Percentiles rank a stretch among this genome's conserved stretches.
phyloP scores from a whole-genome alignment of 371 early-diverging fungal species.

The Mortierella sp. region DNA sequence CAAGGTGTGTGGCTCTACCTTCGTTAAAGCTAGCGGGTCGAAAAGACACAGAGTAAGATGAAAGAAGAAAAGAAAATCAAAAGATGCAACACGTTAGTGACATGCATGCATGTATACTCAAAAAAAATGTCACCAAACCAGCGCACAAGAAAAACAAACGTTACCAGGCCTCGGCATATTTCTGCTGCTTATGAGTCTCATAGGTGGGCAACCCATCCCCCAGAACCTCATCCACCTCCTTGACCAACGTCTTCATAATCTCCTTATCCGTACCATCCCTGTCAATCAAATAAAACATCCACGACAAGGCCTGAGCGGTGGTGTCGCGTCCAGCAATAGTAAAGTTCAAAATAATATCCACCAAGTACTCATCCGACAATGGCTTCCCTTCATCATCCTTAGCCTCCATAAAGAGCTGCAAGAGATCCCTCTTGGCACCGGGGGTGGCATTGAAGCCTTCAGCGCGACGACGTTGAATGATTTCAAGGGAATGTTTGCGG shows the following conservation, averaged over 20 bases:
- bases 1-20: conserved; percentile 36
- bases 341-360: conserved; percentile 75
- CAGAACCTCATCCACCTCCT: conserved; percentile 34
- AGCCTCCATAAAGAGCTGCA: conserved; percentile 70
- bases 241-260: conserved; percentile 1
- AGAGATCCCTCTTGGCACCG: conserved; percentile 63
- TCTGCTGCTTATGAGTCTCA: conserved; percentile 32
- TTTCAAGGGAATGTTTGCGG: background rate
- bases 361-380: conserved; percentile 64
- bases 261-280: conserved; percentile 15
- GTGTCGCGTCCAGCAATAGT: conserved; percentile 77
- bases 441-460: conserved; percentile 21
- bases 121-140: background rate
- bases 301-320: conserved; percentile 79
- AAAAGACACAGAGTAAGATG: too few species aligned
- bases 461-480: conserved; percentile 29
- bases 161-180: conserved; percentile 51
- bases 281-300: conserved; percentile 70
- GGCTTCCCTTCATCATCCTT: conserved; percentile 63
- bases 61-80: background rate
- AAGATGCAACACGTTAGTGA: background rate
- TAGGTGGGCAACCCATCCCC: conserved; percentile 25
- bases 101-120: background rate
- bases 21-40: conserved; percentile 18
- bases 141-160: background rate